A percentile compares a stretch with the other conserved stretches of the same genome.
phyloP scores from a whole-genome alignment of 768 basidiomycete genomes.

The Lactarius hengduanensis region DNA sequence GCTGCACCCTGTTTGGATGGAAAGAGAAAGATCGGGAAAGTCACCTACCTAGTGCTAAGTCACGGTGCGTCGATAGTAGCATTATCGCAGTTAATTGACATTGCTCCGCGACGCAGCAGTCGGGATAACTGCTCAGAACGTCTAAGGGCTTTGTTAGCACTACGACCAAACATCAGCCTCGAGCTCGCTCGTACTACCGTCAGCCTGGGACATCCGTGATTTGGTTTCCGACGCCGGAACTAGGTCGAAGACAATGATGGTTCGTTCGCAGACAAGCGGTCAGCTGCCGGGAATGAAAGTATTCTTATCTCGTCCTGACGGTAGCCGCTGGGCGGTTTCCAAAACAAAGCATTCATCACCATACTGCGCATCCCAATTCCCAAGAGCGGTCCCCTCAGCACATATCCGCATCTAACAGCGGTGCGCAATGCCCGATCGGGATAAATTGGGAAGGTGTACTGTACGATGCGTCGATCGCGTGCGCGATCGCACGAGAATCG shows the following conservation, averaged over 20 bases:
- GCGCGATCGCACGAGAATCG: too few relatives aligned
- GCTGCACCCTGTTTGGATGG: not conserved
- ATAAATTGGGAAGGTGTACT: not conserved
- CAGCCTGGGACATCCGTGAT: too few relatives aligned
- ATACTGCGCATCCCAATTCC: conserved; percentile 7
- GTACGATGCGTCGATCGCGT: not conserved
- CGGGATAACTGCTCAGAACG: conserved; percentile 1
- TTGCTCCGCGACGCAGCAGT: not conserved
- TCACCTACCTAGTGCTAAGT: not conserved
- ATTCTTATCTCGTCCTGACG: conserved; percentile 5
- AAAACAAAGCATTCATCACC: conserved; percentile 12
- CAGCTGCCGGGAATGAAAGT: too few relatives aligned
- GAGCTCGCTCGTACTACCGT: not conserved
- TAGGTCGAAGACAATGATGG: too few relatives aligned
- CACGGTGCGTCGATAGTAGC: conserved; percentile 4
- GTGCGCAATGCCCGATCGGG: not conserved
- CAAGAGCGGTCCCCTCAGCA: not conserved
- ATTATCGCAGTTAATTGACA: not conserved
- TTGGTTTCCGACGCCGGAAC: too few relatives aligned
- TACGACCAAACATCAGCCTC: not conserved
- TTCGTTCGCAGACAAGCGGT: not conserved
- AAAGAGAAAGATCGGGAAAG: conserved; percentile 2
- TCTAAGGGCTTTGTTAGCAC: not conserved
- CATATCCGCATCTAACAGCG: not conserved
- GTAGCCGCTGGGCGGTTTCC: conserved; percentile 11